Conservation (phyloP, 2,329 filamentous ascomycete species). For the Sporothrix pseudoabietina region DNA sequence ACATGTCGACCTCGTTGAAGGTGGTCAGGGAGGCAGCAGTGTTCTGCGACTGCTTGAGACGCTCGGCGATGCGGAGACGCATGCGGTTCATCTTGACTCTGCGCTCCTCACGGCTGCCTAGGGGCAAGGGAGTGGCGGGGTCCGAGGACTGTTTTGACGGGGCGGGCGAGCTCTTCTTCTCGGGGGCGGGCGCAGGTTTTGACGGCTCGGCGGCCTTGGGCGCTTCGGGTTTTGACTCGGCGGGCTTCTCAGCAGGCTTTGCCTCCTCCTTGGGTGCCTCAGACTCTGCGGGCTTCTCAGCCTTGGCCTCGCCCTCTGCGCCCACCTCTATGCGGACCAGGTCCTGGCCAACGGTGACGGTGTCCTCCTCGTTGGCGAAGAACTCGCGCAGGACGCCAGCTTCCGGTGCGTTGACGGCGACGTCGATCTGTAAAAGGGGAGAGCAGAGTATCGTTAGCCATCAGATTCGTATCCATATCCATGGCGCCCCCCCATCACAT, state of each 20-base stretch:
- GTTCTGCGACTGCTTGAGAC: constrained; percentile 98
- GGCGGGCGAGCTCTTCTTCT: constrained; percentile 40
- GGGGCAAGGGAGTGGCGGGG: constrained; percentile 48
- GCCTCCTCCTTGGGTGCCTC: constrained; percentile 39
- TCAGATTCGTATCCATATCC: too few relatives aligned
- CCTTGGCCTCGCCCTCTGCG: constrained; percentile 54
- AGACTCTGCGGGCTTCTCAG: constrained; percentile 33
- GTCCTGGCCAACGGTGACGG: constrained; percentile 91
- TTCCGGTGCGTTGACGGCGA: constrained; percentile 91
- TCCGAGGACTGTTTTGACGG: constrained; percentile 37
- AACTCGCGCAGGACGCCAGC: constrained; percentile 91
- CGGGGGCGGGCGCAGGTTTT: constrained; percentile 35
- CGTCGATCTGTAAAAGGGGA: constrained; percentile 70
- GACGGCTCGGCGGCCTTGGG: constrained; percentile 42
- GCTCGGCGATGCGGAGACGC: constrained; percentile 95
- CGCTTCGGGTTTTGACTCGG: constrained; percentile 40
- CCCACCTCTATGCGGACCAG: constrained; percentile 84
- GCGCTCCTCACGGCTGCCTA: constrained; percentile 82
- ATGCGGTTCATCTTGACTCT: constrained; percentile 99
- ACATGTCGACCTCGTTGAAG: constrained; percentile 99
- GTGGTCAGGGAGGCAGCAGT: constrained; percentile 95
- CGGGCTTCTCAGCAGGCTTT: constrained; percentile 22
- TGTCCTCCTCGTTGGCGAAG: constrained; percentile 90
- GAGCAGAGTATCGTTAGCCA: constrained; percentile 14
- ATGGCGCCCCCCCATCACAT: too few relatives aligned